Evolutionary conservation across 2,329 filamentous ascomycete genomes (phyloP).

Genomic region (Curvularia spicifera): DNA sequence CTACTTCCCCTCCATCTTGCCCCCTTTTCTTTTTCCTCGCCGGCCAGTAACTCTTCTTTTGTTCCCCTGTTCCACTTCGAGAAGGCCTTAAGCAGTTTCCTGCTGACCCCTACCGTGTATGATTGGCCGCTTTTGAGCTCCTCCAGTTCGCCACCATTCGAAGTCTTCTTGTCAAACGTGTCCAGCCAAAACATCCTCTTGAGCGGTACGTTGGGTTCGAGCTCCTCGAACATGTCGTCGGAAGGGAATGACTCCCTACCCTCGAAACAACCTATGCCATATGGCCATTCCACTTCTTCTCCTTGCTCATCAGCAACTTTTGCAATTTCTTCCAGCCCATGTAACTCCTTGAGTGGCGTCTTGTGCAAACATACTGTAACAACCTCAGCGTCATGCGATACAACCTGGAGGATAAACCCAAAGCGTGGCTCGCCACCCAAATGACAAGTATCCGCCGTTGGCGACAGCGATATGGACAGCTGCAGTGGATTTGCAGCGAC

Average conservation of each 20-base stretch:
- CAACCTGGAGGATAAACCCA: background rate
- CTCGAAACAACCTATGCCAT: background rate
- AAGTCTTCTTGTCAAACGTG: background rate
- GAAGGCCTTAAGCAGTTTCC: background rate
- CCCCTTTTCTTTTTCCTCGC: background rate
- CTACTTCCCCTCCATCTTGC: background rate
- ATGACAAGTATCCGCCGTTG: background rate
- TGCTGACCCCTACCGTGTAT: background rate
- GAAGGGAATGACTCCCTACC: background rate
- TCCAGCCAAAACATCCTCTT: background rate
- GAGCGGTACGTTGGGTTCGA: background rate
- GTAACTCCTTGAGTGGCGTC: background rate
- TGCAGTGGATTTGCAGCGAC: background rate
- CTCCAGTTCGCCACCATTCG: slow-evolving; percentile 1
- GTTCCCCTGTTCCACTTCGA: background rate
- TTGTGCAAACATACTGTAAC: slow-evolving; percentile 1
- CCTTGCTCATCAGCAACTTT: background rate
- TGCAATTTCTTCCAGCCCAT: background rate
- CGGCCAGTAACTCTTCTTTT: background rate
- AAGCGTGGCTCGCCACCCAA: background rate
- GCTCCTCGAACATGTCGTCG: background rate
- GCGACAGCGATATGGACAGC: background rate
- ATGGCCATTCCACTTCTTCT: background rate
- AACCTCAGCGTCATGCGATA: background rate
- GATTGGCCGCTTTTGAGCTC: background rate